phyloP scores from a whole-genome alignment of 1,139 yeast genomes.

The Groenewaldozyma auringiensis region DNA sequence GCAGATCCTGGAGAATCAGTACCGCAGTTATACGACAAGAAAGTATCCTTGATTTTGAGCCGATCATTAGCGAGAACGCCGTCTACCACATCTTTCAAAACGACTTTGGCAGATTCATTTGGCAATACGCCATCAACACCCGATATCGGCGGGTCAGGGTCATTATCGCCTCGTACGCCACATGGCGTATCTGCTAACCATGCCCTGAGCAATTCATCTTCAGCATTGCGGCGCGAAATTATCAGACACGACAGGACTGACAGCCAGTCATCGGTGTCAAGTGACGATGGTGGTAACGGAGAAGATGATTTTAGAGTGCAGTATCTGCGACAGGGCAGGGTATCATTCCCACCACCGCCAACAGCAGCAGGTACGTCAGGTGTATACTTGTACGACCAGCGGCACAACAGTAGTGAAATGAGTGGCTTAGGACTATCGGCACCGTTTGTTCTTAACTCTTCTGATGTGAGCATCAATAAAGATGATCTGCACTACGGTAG shows the following conservation, averaged over 20 bases:
- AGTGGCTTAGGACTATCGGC: neutral
- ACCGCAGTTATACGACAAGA: constrained; percentile 72
- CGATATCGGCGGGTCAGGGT: constrained; percentile 7
- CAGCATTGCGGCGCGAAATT: constrained; percentile 16
- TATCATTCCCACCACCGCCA: constrained; percentile 2
- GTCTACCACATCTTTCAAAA: constrained; percentile 68
- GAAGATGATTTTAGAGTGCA: neutral
- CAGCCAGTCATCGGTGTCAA: neutral
- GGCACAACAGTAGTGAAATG: neutral
- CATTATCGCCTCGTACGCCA: constrained; percentile 8
- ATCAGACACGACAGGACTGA: constrained; percentile 7
- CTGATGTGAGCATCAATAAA: too few species aligned
- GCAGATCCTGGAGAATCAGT: constrained; percentile 54
- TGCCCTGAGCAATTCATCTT: constrained; percentile 1
- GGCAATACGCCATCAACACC: constrained; percentile 19
- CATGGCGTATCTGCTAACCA: neutral
- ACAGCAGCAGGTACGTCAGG: neutral
- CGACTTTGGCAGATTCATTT: constrained; percentile 46
- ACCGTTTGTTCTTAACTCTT: neutral
- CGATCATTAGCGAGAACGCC: constrained; percentile 69
- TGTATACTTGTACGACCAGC: neutral
- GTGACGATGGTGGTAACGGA: constrained; percentile 1
- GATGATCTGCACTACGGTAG: too few species aligned
- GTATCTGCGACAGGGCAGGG: neutral
- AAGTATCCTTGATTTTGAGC: constrained; percentile 67